Conservation (phyloP, 805 yeast genomes). For the Saccharomycopsis synnaedendra region DNA sequence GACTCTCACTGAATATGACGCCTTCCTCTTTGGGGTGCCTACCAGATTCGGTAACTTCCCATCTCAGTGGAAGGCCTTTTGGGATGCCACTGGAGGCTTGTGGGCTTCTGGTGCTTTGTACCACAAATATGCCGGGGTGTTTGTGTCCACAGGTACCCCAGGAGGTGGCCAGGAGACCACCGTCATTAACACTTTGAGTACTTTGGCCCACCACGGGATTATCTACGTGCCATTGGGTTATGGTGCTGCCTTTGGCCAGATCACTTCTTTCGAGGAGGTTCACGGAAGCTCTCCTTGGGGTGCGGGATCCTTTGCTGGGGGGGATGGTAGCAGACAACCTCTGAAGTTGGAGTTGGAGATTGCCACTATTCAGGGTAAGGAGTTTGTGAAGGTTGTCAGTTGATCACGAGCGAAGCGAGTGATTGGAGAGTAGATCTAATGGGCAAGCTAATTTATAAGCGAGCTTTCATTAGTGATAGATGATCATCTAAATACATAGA, state of each 20-base stretch:
- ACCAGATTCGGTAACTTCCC: conserved; percentile 79
- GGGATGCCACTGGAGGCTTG: conserved; percentile 68
- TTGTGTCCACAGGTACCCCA: conserved; percentile 60
- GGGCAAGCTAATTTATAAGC: no score
- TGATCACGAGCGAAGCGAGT: no score
- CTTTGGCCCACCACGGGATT: conserved; percentile 71
- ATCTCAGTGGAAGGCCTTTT: conserved; percentile 66
- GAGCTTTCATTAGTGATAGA: no score
- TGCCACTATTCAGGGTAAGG: conserved; percentile 57
- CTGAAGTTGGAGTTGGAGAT: conserved; percentile 49
- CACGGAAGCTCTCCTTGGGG: conserved; percentile 86
- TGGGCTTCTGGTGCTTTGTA: conserved; percentile 67
- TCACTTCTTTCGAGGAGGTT: conserved; percentile 45
- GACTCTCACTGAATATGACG: conserved; percentile 57
- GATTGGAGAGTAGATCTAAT: no score
- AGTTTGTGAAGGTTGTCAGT: conserved; percentile 33
- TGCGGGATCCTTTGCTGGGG: conserved; percentile 70
- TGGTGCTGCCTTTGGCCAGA: conserved; percentile 41
- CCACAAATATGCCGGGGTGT: conserved; percentile 67
- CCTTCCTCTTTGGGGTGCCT: conserved; percentile 75
- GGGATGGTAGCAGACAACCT: conserved; percentile 67
- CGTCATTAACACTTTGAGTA: conserved; percentile 49
- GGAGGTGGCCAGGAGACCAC: conserved; percentile 84
- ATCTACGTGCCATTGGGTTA: conserved; percentile 72
- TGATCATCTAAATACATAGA: no score